These are phyloP conservation scores for Pseudocohnilembus persalinus DNA, from an alignment of 169 alveolate species.

Conservation along the genomic window DNA sequence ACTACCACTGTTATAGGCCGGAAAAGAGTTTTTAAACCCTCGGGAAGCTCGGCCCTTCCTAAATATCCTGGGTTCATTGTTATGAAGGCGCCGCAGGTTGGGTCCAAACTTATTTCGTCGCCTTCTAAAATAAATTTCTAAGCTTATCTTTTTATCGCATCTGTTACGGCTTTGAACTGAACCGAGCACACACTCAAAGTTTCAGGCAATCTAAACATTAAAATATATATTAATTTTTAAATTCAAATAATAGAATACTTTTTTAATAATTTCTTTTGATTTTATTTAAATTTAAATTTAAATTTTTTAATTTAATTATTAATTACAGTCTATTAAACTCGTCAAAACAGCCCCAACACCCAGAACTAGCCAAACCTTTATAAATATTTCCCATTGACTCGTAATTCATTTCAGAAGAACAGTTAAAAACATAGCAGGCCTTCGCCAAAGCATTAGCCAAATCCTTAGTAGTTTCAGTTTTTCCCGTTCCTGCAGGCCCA, in stretches of 20 bases:
- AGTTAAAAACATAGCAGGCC: constrained; percentile 95
- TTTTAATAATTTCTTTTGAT: too few species aligned
- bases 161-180: constrained; percentile 95
- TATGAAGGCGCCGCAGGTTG: constrained; percentile 95
- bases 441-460: constrained; percentile 95
- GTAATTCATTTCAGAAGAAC: constrained; percentile 96
- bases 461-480: constrained; percentile 96
- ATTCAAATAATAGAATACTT: too few species aligned
- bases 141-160: constrained; percentile 88
- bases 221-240: too few species aligned
- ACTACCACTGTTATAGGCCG: constrained; percentile 96
- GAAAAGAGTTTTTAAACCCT: constrained; percentile 94
- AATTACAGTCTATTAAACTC: constrained; percentile 92
- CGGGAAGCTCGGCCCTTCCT: constrained; percentile 96
- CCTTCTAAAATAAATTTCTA: constrained; percentile 90
- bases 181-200: constrained; percentile 96
- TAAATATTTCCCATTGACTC: constrained; percentile 96
- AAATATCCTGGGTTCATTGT: constrained; percentile 96
- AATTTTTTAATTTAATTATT: too few species aligned
- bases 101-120: constrained; percentile 91
- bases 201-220: constrained; percentile 83
- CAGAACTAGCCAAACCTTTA: constrained; percentile 96
- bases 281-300: too few species aligned
- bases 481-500: constrained; percentile 99
- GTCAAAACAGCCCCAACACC: constrained; percentile 98